phyloP scores from a whole-genome alignment of 106 monocot species.

The Triglochin maritima region DNA sequence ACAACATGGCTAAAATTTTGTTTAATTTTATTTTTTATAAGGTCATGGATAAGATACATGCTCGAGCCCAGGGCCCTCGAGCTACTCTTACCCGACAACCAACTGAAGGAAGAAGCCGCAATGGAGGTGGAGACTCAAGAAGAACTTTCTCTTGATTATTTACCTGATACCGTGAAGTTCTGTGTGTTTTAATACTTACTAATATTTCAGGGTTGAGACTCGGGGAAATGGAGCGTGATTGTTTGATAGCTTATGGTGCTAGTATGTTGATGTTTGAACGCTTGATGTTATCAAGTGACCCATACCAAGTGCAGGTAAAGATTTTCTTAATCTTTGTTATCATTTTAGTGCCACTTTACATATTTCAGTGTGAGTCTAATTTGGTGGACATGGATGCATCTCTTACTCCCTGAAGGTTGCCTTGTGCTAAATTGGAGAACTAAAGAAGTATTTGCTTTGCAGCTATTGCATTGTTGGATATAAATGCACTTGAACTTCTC shows the following conservation, averaged over 20 bases:
- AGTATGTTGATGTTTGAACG: conserved; percentile 98
- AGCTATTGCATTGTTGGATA: no score
- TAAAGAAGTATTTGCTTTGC: no score
- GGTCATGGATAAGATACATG: conserved; percentile 83
- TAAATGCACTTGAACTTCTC: no score
- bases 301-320: conserved; percentile 84
- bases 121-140: conserved; percentile 48
- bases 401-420: no score
- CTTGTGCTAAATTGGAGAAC: no score
- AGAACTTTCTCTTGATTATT: not conserved
- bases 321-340: not conserved
- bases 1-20: no score
- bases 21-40: not conserved
- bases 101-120: conserved; percentile 81
- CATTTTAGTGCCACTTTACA: no score
- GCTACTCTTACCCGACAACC: conserved; percentile 84
- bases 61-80: conserved; percentile 72
- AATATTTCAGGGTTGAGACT: conserved; percentile 54
- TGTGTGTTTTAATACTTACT: not conserved
- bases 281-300: conserved; percentile 93
- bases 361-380: no score
- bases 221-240: conserved; percentile 98
- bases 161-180: no score
- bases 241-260: conserved; percentile 97
- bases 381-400: no score